Percentiles rank a stretch among this genome's conserved stretches.
These are phyloP conservation scores for Anthracocystis panici-leucophaei DNA, from an alignment of 1,284 basidiomycete genomes.

Conservation along the genomic window DNA sequence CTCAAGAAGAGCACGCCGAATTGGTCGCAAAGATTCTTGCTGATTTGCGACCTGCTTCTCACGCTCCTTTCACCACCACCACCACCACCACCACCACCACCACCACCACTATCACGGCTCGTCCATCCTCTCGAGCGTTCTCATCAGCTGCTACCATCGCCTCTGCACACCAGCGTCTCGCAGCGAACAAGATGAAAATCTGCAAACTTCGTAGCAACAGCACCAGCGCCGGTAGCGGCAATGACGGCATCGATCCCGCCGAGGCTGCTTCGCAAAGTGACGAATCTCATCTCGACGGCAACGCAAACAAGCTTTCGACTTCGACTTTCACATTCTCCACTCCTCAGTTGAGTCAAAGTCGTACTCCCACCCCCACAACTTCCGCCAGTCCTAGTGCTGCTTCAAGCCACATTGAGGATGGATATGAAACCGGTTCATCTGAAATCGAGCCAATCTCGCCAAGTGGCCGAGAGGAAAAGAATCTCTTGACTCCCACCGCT, in stretches of 20 bases:
- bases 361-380: constrained; percentile 15
- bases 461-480: background rate
- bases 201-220: too few relatives aligned
- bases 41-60: constrained; percentile 24
- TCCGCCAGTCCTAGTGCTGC: constrained; percentile 11
- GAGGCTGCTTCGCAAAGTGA: constrained; percentile 7
- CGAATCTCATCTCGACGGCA: constrained; percentile 5
- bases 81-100: too few relatives aligned
- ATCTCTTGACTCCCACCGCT: constrained; percentile 11
- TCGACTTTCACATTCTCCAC: constrained; percentile 9
- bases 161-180: background rate
- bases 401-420: too few relatives aligned
- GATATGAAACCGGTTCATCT: background rate
- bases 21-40: constrained; percentile 24
- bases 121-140: constrained; percentile 7
- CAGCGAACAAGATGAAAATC: background rate
- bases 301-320: constrained; percentile 8
- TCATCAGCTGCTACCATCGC: background rate
- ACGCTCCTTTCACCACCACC: background rate
- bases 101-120: background rate
- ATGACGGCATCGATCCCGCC: too few relatives aligned
- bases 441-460: background rate
- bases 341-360: constrained; percentile 33
- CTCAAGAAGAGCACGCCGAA: constrained; percentile 16
- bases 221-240: too few relatives aligned